Evolutionary conservation across 352 stramenopile species (phyloP).

Genomic region (Globisporangium middletonii): DNA sequence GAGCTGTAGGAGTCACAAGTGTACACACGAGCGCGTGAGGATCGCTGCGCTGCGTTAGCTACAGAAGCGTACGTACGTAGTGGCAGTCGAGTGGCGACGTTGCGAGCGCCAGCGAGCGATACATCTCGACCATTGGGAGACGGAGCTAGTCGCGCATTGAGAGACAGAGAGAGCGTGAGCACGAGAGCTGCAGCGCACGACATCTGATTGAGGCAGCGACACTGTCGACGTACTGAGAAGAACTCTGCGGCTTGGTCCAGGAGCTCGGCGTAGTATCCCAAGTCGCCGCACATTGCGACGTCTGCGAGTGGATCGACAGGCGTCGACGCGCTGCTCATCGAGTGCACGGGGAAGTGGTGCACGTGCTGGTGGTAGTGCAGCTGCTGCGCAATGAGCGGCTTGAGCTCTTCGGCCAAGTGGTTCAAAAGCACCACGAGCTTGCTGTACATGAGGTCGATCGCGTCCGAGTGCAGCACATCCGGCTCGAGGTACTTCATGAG

Average conservation of each 20-base stretch:
- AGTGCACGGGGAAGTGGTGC: slow-evolving; percentile 23
- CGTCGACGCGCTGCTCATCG: slow-evolving; percentile 1
- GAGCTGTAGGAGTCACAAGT: slow-evolving; percentile 21
- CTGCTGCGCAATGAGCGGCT: slow-evolving; percentile 27
- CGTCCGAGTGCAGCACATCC: slow-evolving; percentile 38
- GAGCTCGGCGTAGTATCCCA: slow-evolving; percentile 71
- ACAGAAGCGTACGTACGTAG: slow-evolving; percentile 22
- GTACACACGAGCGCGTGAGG: not conserved
- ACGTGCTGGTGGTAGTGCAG: slow-evolving; percentile 13
- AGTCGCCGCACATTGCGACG: slow-evolving; percentile 40
- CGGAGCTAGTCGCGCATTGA: slow-evolving; percentile 32
- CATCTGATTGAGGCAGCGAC: not conserved
- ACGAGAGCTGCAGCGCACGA: not conserved
- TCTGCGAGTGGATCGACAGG: slow-evolving; percentile 20
- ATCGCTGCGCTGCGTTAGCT: not conserved
- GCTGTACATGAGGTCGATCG: slow-evolving; percentile 57
- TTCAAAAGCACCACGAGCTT: slow-evolving; percentile 58
- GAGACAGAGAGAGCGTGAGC: not conserved
- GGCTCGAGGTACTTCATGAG: slow-evolving; percentile 65
- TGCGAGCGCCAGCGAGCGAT: slow-evolving; percentile 49
- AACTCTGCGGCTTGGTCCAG: slow-evolving; percentile 72
- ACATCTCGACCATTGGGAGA: slow-evolving; percentile 64
- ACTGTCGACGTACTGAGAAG: slow-evolving; percentile 47
- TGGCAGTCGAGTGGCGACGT: slow-evolving; percentile 47
- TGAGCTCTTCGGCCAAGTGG: slow-evolving; percentile 47